Conservation (phyloP, 2,329 filamentous ascomycete species). For the Exserohilum rostratum region DNA sequence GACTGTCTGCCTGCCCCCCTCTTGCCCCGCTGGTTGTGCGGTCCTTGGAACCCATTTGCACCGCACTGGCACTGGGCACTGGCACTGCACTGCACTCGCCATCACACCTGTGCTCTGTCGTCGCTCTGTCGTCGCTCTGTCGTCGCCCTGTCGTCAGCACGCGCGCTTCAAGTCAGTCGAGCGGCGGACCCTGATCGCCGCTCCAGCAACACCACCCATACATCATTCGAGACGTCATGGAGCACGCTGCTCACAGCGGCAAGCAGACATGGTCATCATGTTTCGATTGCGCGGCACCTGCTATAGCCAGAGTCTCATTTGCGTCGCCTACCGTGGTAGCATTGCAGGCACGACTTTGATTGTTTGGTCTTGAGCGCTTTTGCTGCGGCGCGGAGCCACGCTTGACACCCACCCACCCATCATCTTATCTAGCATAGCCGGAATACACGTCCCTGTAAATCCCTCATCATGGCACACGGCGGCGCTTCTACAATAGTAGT, state of each 20-base stretch:
- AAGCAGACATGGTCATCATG: constrained; percentile 19
- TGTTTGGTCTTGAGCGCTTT: constrained; percentile 18
- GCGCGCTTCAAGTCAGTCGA: constrained; percentile 3
- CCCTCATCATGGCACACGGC: constrained; percentile 11
- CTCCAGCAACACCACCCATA: not conserved
- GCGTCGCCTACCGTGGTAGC: constrained; percentile 13
- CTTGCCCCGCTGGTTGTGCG: constrained; percentile 7
- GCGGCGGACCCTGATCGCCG: not conserved
- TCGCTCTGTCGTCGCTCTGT: too few species aligned
- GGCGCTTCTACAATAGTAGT: not conserved
- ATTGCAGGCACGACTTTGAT: constrained; percentile 12
- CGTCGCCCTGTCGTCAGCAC: constrained; percentile 25
- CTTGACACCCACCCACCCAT: not conserved
- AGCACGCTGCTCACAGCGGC: constrained; percentile 6
- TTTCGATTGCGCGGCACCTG: constrained; percentile 24
- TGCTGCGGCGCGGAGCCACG: constrained; percentile 15
- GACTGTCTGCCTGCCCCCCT: not conserved
- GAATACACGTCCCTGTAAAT: constrained; percentile 15
- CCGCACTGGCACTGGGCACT: too few species aligned
- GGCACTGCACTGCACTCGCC: not conserved
- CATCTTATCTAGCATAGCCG: constrained; percentile 6
- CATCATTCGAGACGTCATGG: constrained; percentile 4
- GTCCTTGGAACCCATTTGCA: too few species aligned
- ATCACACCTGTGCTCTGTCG: not conserved
- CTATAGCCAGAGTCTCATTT: constrained; percentile 14